Conservation (phyloP, 164 flowering plant species). For the Litsea cubeba region DNA sequence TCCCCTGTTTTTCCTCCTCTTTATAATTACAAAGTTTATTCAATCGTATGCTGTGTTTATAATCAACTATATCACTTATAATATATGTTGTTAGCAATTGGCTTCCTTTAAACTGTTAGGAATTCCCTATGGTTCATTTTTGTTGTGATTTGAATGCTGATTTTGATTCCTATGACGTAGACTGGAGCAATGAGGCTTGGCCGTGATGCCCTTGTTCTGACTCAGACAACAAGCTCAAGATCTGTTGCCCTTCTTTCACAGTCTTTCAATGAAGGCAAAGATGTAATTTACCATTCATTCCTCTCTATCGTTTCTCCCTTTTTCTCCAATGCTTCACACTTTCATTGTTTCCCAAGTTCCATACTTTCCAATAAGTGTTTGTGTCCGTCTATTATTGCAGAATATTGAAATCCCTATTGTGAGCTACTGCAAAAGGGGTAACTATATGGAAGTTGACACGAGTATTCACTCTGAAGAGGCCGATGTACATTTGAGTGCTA, state of each 20-base stretch:
- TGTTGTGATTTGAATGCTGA: not conserved
- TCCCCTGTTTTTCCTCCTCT: no score
- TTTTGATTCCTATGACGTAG: slow-evolving; percentile 21
- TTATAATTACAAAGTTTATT: no score
- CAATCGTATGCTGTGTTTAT: not conserved
- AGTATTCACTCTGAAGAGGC: slow-evolving; percentile 37
- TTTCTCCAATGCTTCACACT: not conserved
- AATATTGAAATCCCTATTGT: slow-evolving; percentile 55
- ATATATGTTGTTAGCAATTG: not conserved
- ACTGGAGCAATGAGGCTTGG: slow-evolving; percentile 60
- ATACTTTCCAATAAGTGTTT: not conserved
- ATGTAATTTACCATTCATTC: slow-evolving; percentile 23
- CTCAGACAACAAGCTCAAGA: slow-evolving; percentile 52
- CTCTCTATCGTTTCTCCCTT: not conserved
- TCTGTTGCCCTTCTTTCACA: slow-evolving; percentile 61
- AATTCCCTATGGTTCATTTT: not conserved
- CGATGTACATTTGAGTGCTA: slow-evolving; percentile 34
- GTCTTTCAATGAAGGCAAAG: slow-evolving; percentile 52
- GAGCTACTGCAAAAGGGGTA: slow-evolving; percentile 41
- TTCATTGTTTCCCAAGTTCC: not conserved
- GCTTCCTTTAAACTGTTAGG: not conserved
- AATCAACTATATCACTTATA: not conserved
- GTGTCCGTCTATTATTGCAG: slow-evolving; percentile 23
- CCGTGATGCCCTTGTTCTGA: slow-evolving; percentile 50
- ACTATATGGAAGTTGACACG: slow-evolving; percentile 48